Evolutionary conservation across 78 protist genomes (phyloP).

Genomic region (Cyanophora paradoxa): DNA sequence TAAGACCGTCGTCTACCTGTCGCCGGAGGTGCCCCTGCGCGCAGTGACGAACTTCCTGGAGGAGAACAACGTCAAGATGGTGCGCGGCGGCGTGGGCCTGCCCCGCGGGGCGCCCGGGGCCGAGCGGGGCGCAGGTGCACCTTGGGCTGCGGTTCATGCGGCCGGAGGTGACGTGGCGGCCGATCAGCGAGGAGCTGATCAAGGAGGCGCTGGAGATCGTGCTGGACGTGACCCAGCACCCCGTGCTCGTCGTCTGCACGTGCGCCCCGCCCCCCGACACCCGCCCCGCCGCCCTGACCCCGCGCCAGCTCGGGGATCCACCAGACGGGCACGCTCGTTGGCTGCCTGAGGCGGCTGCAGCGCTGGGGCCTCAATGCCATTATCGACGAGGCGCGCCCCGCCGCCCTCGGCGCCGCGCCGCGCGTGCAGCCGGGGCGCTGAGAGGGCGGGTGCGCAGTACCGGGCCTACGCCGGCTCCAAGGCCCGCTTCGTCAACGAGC

Average conservation of each 20-base stretch:
- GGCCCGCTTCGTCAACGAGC: conserved; percentile 68
- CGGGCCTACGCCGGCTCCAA: conserved; percentile 25
- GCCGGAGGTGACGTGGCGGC: conserved; percentile 55
- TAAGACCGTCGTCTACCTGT: conserved; percentile 56
- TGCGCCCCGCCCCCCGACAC: background rate
- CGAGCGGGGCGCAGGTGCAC: conserved; percentile 36
- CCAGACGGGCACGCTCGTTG: conserved; percentile 72
- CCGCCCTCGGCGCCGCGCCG: background rate
- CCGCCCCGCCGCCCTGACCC: background rate
- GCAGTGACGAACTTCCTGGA: conserved; percentile 53
- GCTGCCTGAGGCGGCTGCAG: conserved; percentile 73
- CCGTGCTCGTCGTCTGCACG: conserved; percentile 70
- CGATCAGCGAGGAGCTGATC: conserved; percentile 63
- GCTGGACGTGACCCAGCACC: conserved; percentile 54
- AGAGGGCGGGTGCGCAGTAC: too few species aligned
- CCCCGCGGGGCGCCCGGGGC: too few species aligned
- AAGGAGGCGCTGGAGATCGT: conserved; percentile 69
- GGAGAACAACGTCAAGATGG: conserved; percentile 54
- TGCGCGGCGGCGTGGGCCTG: conserved; percentile 12
- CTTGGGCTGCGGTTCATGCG: conserved; percentile 66
- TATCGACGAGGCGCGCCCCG: conserved; percentile 48
- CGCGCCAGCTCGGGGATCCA: conserved; percentile 53
- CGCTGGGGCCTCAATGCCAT: conserved; percentile 70
- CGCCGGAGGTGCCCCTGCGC: conserved; percentile 68
- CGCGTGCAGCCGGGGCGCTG: background rate